Base-by-base conservation (phyloP, 257 asterid genomes). In the Solanum chmielewskii region DNA sequence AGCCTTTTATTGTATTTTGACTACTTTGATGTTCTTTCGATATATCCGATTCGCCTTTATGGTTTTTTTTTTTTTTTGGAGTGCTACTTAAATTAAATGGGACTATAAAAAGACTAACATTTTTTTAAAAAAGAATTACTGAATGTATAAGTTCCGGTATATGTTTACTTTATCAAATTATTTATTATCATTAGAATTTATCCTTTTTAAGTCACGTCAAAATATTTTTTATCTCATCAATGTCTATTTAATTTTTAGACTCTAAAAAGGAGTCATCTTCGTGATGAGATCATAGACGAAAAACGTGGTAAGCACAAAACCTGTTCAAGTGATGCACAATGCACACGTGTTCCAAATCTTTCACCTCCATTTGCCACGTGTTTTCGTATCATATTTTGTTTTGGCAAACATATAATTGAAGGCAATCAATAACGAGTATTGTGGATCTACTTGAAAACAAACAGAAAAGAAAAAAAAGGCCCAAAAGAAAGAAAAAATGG, bases 401-500 rank as follows among this genome's bases (percentile, higher is more conserved):
- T 81, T 49, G 31, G 20, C 69, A 81, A 31, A 31, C 69, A 49
- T 49, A 49, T 35, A 81, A 25, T 66, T 66, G 0, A 49, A 81
- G 27, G 69, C 44, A 3, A 13, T 15, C 10, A 49, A 29, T 29
- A 47, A 49, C 66, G 41, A 16, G 5, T 13, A 6, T 15, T 49
- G 33, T 18, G 85, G 85, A 80, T 80, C 85, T 16, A 11, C 29
- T 29, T 29, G 44, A 5, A 11, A 39, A 23, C 45, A 41, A n/a
- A 25, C 13, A 25, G 11, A 33, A 9, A 71, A 31, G 31, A 31
- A 31, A 15, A 71, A 33, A 33, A 11, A 15, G 1, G 41, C 44
- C 37, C 2, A 33, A 29, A 69, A 39, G 77, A 35, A 31, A 23
- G 31, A 25, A 71, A 27, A 35, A 73, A 94, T 93, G 97, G 93